Evolutionary conservation across 1,284 basidiomycete genomes (phyloP).

Genomic region (Salmacisia buchloeana): DNA sequence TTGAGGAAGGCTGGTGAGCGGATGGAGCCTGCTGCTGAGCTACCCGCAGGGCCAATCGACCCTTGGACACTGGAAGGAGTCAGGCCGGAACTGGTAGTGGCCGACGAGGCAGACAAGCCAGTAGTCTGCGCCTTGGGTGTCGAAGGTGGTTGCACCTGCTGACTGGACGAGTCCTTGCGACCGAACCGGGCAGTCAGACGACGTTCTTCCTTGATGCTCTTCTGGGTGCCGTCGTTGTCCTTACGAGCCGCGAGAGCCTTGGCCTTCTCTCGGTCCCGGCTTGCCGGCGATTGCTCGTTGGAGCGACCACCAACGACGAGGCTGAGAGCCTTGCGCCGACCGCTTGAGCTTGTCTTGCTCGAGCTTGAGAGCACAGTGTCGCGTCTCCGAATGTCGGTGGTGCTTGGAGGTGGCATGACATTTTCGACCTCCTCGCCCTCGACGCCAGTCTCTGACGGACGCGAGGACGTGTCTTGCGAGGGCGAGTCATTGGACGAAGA

Average conservation of each 20-base stretch:
- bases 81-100: neutral
- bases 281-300: slow-evolving; percentile 20
- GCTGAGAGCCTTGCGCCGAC: slow-evolving; percentile 42
- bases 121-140: neutral
- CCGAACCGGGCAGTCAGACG: slow-evolving; percentile 15
- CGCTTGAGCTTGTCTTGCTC: slow-evolving; percentile 2
- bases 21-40: neutral
- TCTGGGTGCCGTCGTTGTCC: slow-evolving; percentile 1
- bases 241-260: neutral
- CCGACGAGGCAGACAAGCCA: neutral
- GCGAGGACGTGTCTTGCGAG: neutral
- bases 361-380: neutral
- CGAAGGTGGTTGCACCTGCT: neutral
- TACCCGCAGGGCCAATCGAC: neutral
- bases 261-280: slow-evolving; percentile 20
- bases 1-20: neutral
- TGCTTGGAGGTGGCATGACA: neutral
- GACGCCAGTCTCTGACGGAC: neutral
- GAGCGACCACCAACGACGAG: slow-evolving; percentile 30
- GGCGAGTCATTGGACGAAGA: neutral
- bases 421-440: neutral
- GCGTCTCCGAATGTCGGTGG: neutral
- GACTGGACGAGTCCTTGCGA: slow-evolving; percentile 8
- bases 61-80: neutral
- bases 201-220: slow-evolving; percentile 19